Percentiles rank a stretch among this genome's conserved stretches.
These are phyloP conservation scores for Bertia moriformis DNA, from an alignment of 2,329 filamentous ascomycete species.

Conservation along the genomic window DNA sequence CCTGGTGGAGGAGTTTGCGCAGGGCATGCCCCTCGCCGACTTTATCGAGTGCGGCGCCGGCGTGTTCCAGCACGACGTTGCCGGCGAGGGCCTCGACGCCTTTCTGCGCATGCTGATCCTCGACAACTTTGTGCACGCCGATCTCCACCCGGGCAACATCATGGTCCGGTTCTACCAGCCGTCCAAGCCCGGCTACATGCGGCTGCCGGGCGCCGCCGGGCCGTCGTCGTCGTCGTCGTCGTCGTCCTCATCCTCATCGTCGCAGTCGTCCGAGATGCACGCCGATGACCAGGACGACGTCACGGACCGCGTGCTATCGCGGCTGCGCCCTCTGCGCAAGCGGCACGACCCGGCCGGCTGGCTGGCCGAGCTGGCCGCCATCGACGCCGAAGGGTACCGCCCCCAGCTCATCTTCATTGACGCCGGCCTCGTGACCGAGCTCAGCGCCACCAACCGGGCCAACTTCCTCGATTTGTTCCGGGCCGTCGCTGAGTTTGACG, in stretches of 20 bases:
- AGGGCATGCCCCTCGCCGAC: conserved; percentile 78
- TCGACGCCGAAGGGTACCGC: conserved; percentile 80
- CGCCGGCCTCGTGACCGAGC: conserved; percentile 57
- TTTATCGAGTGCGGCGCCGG: conserved; percentile 87
- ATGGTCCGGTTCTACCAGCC: conserved; percentile 97
- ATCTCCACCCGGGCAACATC: conserved; percentile 93
- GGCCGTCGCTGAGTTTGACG: conserved; percentile 60
- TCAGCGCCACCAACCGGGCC: conserved; percentile 52
- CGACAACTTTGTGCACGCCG: conserved; percentile 94
- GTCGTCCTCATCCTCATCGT: too few species aligned
- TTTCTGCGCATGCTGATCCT: conserved; percentile 93
- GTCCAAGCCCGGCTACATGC: conserved; percentile 50
- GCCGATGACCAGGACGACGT: conserved; percentile 51
- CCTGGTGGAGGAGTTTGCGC: conserved; percentile 86
- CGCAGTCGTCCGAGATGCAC: conserved; percentile 15
- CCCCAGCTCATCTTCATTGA: conserved; percentile 74
- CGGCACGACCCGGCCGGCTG: conserved; percentile 60
- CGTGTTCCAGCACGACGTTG: conserved; percentile 84
- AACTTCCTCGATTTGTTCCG: conserved; percentile 67
- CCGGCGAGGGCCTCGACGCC: conserved; percentile 84
- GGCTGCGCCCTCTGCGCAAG: conserved; percentile 58
- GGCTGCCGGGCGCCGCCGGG: too few species aligned
- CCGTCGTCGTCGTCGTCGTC: too few species aligned
- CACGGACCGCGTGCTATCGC: conserved; percentile 71
- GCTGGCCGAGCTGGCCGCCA: conserved; percentile 57